Conservation (phyloP, 257 asterid genomes). For the Hygrophila difformis region DNA sequence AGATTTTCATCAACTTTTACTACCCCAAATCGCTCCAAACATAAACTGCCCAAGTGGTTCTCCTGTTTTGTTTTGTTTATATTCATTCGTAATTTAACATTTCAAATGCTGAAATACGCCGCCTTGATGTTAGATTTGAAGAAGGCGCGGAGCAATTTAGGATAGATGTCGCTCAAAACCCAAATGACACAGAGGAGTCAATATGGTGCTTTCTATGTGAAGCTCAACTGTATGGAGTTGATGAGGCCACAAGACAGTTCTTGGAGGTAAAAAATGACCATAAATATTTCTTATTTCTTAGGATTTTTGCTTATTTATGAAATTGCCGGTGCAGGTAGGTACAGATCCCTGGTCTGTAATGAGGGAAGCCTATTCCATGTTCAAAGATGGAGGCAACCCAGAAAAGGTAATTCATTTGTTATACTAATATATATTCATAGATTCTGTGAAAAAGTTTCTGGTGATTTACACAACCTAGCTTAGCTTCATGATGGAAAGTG, state of each 20-base stretch:
- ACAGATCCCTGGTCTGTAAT: slow-evolving; percentile 72
- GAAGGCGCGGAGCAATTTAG: slow-evolving; percentile 89
- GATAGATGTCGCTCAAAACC: slow-evolving; percentile 85
- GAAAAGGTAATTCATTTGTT: slow-evolving; percentile 81
- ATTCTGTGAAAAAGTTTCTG: slow-evolving; percentile 5
- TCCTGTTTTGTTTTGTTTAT: too few relatives aligned
- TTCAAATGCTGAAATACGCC: too few relatives aligned
- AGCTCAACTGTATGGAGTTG: slow-evolving; percentile 72
- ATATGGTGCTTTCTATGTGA: slow-evolving; percentile 99
- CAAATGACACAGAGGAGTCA: slow-evolving; percentile 96
- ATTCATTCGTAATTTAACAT: too few relatives aligned
- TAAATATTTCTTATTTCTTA: too few relatives aligned
- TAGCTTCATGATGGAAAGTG: slow-evolving; percentile 2
- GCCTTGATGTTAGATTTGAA: slow-evolving; percentile 63
- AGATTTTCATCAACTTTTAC: too few relatives aligned
- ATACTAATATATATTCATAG: not conserved
- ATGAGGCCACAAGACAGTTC: slow-evolving; percentile 72
- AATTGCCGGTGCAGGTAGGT: slow-evolving; percentile 53
- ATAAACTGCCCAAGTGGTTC: too few relatives aligned
- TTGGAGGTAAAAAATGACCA: slow-evolving; percentile 76
- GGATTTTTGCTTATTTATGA: too few relatives aligned
- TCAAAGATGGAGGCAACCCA: slow-evolving; percentile 83
- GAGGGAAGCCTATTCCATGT: slow-evolving; percentile 64
- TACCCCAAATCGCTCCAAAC: too few relatives aligned
- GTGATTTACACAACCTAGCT: slow-evolving; percentile 4